Percentiles rank a stretch among this genome's conserved stretches.
phyloP scores from a whole-genome alignment of 176 grass and related monocot genomes.

The Zoysia pacifica region DNA sequence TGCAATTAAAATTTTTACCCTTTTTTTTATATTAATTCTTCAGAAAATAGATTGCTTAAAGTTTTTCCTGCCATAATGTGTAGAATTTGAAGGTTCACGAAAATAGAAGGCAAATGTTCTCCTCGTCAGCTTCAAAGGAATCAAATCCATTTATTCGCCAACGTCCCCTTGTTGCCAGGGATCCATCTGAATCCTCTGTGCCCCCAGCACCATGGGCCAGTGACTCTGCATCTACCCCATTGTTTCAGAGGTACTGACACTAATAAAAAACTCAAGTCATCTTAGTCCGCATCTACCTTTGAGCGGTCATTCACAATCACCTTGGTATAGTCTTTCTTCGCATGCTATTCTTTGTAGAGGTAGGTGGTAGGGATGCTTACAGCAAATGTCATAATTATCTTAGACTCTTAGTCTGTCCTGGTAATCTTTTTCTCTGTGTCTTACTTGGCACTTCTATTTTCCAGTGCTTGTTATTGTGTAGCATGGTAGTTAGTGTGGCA shows the following conservation, averaged over 20 bases:
- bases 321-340: not conserved
- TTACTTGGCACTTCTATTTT: not conserved
- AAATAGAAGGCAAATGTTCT: slow-evolving; percentile 95
- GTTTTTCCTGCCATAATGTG: slow-evolving; percentile 15
- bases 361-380: not conserved
- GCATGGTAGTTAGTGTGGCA: not conserved
- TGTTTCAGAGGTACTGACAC: slow-evolving; percentile 93
- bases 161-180: slow-evolving; percentile 67
- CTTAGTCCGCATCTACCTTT: not conserved
- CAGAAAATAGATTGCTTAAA: not conserved
- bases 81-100: slow-evolving; percentile 97
- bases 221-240: slow-evolving; percentile 62
- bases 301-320: not conserved
- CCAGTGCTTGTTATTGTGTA: not conserved
- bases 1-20: not conserved
- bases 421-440: not conserved
- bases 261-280: too few species aligned
- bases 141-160: slow-evolving; percentile 92
- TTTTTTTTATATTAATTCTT: not conserved
- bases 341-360: slow-evolving; percentile 12
- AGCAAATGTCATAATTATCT: not conserved
- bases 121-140: slow-evolving; percentile 70
- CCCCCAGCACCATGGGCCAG: slow-evolving; percentile 91
- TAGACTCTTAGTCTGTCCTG: not conserved
- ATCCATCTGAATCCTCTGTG: slow-evolving; percentile 57